Percentiles rank a stretch among this genome's conserved stretches.
Evolutionary conservation across 1,139 yeast species (phyloP).

Genomic region (Blastobotrys indianensis): DNA sequence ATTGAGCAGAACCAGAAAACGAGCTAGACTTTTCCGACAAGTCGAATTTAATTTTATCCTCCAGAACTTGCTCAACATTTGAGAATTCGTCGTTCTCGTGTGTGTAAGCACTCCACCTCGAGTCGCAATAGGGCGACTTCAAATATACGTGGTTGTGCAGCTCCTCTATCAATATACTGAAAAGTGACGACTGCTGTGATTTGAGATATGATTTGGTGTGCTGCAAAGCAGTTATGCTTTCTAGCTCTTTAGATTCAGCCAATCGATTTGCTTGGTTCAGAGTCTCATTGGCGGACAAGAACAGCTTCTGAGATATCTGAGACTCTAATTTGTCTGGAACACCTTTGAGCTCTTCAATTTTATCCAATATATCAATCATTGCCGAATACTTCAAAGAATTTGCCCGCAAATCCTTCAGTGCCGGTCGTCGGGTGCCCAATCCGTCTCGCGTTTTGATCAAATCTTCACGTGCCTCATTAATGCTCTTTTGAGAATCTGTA

Average conservation of each 20-base stretch:
- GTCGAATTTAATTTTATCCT: conserved; percentile 30
- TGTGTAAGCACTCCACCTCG: conserved; percentile 32
- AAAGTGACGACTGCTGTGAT: conserved; percentile 54
- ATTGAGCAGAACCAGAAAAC: conserved; percentile 24
- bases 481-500: conserved; percentile 50
- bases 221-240: conserved; percentile 57
- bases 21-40: conserved; percentile 25
- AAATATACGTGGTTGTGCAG: conserved; percentile 66
- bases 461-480: conserved; percentile 46
- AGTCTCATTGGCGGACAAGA: conserved; percentile 60
- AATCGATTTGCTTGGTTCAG: conserved; percentile 50
- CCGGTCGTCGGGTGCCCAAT: conserved; percentile 49
- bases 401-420: conserved; percentile 58
- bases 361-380: conserved; percentile 63
- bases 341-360: conserved; percentile 56
- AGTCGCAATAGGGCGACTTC: conserved; percentile 40
- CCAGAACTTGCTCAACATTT: conserved; percentile 27
- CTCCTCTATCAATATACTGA: conserved; percentile 72
- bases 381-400: conserved; percentile 59
- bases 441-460: conserved; percentile 46
- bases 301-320: conserved; percentile 59
- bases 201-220: conserved; percentile 55
- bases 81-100: conserved; percentile 25
- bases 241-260: conserved; percentile 55
- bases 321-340: conserved; percentile 63